Percentiles rank a stretch among this genome's conserved stretches.
These are phyloP conservation scores for Margaritispora aquatica DNA, from an alignment of 495 filamentous ascomycete genomes.

Conservation along the genomic window DNA sequence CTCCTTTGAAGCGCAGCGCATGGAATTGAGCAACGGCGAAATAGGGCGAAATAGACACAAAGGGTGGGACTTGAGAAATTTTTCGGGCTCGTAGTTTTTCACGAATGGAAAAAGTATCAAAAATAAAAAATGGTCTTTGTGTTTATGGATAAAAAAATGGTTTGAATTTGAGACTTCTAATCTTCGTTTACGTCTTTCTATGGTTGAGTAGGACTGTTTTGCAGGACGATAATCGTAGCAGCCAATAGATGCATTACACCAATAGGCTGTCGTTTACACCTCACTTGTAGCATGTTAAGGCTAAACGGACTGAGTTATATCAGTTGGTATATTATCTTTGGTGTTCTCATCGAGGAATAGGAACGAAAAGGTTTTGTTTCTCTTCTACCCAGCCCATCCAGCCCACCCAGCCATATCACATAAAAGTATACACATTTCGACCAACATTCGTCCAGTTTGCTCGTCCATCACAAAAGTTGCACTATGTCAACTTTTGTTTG, in stretches of 20 bases:
- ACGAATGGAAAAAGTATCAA: conserved; percentile 15
- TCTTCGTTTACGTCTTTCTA: too few species aligned
- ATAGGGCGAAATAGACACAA: conserved; percentile 24
- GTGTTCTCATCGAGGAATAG: background rate
- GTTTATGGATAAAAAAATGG: too few species aligned
- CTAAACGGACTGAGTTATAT: too few species aligned
- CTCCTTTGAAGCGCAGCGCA: conserved; percentile 15
- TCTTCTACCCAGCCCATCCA: background rate
- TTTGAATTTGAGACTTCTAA: too few species aligned
- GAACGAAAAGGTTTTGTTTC: background rate
- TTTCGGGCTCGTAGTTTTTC: conserved; percentile 18
- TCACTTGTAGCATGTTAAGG: too few species aligned
- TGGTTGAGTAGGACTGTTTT: too few species aligned
- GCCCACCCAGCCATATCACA: background rate
- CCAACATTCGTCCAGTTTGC: background rate
- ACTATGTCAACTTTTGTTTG: conserved; percentile 94
- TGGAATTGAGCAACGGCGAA: conserved; percentile 18
- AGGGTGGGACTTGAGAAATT: conserved; percentile 13
- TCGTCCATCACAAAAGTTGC: background rate
- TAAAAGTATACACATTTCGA: background rate
- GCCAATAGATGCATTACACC: too few species aligned
- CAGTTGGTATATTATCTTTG: background rate
- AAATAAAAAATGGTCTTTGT: background rate
- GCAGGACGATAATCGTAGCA: too few species aligned
- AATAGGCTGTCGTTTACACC: too few species aligned